phyloP scores from a whole-genome alignment of 805 yeast genomes.

The Clavispora phyllophila region DNA sequence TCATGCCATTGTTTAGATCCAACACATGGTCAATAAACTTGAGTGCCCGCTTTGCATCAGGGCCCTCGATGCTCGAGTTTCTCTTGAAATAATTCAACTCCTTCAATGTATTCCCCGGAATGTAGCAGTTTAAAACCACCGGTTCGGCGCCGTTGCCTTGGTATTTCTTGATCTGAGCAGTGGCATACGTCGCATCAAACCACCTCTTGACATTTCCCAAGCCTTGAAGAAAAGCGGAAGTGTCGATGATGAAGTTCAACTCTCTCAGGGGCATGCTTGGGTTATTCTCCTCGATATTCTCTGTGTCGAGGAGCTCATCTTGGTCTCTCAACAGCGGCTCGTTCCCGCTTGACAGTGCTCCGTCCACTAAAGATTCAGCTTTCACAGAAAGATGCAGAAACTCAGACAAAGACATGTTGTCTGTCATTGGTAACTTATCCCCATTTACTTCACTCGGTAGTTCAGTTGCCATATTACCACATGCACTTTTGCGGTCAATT shows the following conservation, averaged over 20 bases:
- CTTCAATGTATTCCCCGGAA: conserved; percentile 44
- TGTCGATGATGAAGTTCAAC: conserved; percentile 53
- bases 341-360: neutral
- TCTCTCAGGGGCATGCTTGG: conserved; percentile 3
- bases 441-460: neutral
- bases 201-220: conserved; percentile 63
- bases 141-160: conserved; percentile 14
- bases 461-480: neutral
- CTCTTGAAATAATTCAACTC: conserved; percentile 25
- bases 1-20: conserved; percentile 15
- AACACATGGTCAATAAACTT: conserved; percentile 49
- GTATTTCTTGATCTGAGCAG: conserved; percentile 14
- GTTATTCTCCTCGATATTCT: neutral
- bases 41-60: conserved; percentile 63
- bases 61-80: conserved; percentile 50
- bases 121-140: conserved; percentile 33
- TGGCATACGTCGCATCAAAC: conserved; percentile 39
- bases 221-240: conserved; percentile 64
- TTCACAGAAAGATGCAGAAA: neutral
- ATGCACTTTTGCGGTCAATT: neutral
- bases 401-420: neutral
- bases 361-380: neutral
- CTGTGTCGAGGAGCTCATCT: neutral
- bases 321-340: neutral
- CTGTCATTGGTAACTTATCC: neutral